These are phyloP conservation scores for Moesziomyces sp. DNA, from an alignment of 1,284 basidiomycete genomes.

Conservation along the genomic window DNA sequence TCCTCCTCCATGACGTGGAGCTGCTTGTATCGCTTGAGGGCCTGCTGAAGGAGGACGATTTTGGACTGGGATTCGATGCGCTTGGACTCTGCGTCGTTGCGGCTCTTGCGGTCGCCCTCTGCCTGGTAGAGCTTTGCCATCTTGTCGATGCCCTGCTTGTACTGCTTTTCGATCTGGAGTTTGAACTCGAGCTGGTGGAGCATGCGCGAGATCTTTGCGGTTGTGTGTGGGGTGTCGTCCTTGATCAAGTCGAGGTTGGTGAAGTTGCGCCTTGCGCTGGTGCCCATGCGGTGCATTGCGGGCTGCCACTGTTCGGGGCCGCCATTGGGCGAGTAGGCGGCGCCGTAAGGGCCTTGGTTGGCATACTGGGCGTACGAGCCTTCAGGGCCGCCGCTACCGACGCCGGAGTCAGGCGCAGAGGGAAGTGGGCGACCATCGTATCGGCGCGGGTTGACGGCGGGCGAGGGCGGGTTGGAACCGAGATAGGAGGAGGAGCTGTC, in stretches of 20 bases:
- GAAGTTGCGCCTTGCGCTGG: slow-evolving; percentile 56
- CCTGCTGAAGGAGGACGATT: slow-evolving; percentile 89
- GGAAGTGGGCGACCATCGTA: slow-evolving; percentile 53
- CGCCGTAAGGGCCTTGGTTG: slow-evolving; percentile 41
- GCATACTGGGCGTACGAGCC: slow-evolving; percentile 44
- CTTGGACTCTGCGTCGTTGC: slow-evolving; percentile 87
- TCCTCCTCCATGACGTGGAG: slow-evolving; percentile 91
- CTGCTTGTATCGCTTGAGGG: slow-evolving; percentile 95
- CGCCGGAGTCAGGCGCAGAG: slow-evolving; percentile 14
- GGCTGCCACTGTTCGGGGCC: slow-evolving; percentile 45
- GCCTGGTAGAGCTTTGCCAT: slow-evolving; percentile 90
- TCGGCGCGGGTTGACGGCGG: slow-evolving; percentile 37
- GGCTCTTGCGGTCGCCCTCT: slow-evolving; percentile 84
- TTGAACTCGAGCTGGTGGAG: slow-evolving; percentile 99
- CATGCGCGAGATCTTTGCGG: slow-evolving; percentile 97
- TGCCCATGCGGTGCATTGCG: slow-evolving; percentile 57
- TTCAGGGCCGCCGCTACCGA: slow-evolving; percentile 7
- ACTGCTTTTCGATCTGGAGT: slow-evolving; percentile 96
- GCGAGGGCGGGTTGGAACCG: slow-evolving; percentile 37
- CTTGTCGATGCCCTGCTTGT: slow-evolving; percentile 98
- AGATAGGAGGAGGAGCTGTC: slow-evolving; percentile 54
- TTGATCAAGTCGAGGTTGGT: slow-evolving; percentile 83
- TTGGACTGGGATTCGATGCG: slow-evolving; percentile 94
- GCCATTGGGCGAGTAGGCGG: slow-evolving; percentile 15
- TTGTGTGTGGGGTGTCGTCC: slow-evolving; percentile 94